These are phyloP conservation scores for Fusarium proliferatum DNA, from an alignment of 2,329 filamentous ascomycete species.

Conservation along the genomic window DNA sequence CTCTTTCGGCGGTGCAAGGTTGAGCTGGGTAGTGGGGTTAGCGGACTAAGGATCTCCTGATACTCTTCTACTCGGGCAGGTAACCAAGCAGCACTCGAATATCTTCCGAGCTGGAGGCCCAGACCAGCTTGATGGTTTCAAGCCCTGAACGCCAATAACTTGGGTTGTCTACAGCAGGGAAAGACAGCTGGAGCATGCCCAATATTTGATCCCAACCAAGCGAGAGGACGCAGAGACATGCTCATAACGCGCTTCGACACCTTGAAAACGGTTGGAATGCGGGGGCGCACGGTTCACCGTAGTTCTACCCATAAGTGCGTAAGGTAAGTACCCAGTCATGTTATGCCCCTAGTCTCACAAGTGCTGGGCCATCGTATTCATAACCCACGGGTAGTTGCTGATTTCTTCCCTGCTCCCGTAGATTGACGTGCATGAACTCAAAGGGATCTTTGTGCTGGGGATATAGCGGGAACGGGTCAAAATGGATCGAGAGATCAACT, in stretches of 20 bases:
- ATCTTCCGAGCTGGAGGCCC: background rate
- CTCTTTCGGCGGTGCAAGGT: conserved; percentile 1
- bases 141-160: too few species aligned
- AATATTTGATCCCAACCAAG: background rate
- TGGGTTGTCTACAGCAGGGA: background rate
- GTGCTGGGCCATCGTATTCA: background rate
- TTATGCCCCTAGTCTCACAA: background rate
- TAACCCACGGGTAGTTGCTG: conserved; percentile 2
- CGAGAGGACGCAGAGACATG: background rate
- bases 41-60: background rate
- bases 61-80: background rate
- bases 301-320: background rate
- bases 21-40: conserved; percentile 10
- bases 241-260: background rate
- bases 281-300: conserved; percentile 36
- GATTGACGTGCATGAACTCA: conserved; percentile 1
- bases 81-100: background rate
- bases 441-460: too few species aligned
- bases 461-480: background rate
- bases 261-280: conserved; percentile 36
- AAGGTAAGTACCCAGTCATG: background rate
- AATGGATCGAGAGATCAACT: background rate
- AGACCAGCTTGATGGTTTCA: too few species aligned
- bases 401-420: conserved; percentile 1
- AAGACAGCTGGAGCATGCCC: too few species aligned